Base-by-base conservation (phyloP, 768 basidiomycete species). In the Brasilioporus rufonigricans region DNA sequence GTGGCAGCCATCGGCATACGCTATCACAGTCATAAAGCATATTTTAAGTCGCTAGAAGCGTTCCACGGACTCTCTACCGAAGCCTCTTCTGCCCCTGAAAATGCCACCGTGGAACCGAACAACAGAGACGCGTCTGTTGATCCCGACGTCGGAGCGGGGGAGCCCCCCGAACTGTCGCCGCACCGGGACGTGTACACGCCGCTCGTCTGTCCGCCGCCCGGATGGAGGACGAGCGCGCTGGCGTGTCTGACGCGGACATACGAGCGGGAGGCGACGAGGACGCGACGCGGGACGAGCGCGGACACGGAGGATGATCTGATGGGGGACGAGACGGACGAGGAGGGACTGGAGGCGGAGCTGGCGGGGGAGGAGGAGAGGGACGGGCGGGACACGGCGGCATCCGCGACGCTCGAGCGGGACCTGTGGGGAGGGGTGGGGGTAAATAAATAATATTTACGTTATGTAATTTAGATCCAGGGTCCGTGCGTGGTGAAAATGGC, bases 1-100 rank as follows among this genome's bases (percentile, higher is more conserved):
- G 60, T 85, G 39, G 73, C 77, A 19, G 73, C 77, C 44, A 72
- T 81, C 64, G 81, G 79, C 2, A 65, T 74, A 21, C 62, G 68
- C 12, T 63, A 65, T 43, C 57, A 66, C 16, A 74, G 65, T 61
- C 77, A 76, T 59, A 68, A 72, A 29, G 59, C 64, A n/a, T 75
- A 78, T 64, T 79, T 84, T 50, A 61, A 70, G 21, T 62, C 65
- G 31, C 58, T 80, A 12, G 50, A 73, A 36, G 53, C 43, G 26
- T 43, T 56, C 8, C 58, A 62, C 21, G 61, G 39, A 6, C 44
- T 10, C 16, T 38, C 38, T n/a, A 26, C 24, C 14, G 45, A 49
- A 32, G 8, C 27, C 21, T 24, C 32, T 39, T 41, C 49, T 29
- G 14, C 35, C 14, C 41, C 50, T 51, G 50, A 7, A 23, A 29